A percentile compares a stretch with the other conserved stretches of the same genome.
phyloP scores from a whole-genome alignment of 495 filamentous ascomycete species.

The Penicillium goetzii region DNA sequence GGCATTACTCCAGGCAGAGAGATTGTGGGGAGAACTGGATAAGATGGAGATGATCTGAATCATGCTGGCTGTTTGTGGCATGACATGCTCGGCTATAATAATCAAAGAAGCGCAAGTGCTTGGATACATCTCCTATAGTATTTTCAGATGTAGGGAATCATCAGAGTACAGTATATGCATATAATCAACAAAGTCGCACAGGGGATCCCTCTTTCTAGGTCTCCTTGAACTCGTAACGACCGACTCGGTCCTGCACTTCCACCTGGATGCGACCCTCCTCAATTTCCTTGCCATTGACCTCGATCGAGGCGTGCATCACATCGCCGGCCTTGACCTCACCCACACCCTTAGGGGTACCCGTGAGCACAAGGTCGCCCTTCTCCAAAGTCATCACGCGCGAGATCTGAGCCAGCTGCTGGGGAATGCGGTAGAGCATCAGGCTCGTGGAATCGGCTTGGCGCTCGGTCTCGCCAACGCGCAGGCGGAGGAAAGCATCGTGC shows the following conservation, averaged over 20 bases:
- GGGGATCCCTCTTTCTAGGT: conserved; percentile 33
- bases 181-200: neutral
- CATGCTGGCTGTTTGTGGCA: neutral
- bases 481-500: conserved; percentile 80
- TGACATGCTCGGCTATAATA: neutral
- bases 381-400: conserved; percentile 92
- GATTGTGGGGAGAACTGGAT: neutral
- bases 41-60: neutral
- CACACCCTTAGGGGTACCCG: conserved; percentile 96
- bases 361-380: conserved; percentile 88
- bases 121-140: neutral
- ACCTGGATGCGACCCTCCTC: conserved; percentile 88
- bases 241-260: conserved; percentile 69
- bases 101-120: neutral
- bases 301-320: conserved; percentile 83
- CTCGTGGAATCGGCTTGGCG: conserved; percentile 83
- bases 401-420: conserved; percentile 85
- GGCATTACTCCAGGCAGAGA: conserved; percentile 1
- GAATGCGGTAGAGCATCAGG: conserved; percentile 91
- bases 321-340: conserved; percentile 84
- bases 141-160: conserved; percentile 1
- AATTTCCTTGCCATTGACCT: conserved; percentile 79
- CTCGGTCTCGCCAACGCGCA: conserved; percentile 74
- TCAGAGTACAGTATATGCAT: neutral
- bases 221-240: conserved; percentile 52